Evolutionary conservation across 345 rosid genomes (phyloP), one percentile per base, ranked within the genome.

Genomic region (Boechera stricta): DNA sequence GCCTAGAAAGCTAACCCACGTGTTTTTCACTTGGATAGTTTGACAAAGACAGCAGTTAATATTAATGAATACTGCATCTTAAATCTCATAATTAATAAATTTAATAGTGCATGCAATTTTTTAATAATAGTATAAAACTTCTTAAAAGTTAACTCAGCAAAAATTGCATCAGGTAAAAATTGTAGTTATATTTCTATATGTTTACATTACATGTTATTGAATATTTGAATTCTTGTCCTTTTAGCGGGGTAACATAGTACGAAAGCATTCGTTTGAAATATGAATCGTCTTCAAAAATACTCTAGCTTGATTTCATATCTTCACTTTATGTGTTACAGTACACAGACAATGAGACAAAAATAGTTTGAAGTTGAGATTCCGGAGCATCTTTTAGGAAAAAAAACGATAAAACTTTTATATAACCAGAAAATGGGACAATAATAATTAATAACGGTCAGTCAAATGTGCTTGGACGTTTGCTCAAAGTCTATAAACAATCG

Each of bases 1-100:
- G 75, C n/a, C 41, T 52, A 61, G 49, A 69, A 53, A 62, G 49
- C n/a, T 62, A 21, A 42, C 38, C 15, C 80, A 69, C 64, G 70
- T 62, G 69, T 76, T 21, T 76, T 69, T 49, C 55, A 41, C 10
- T 76, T 24, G 55, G 69, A 31, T 53, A 28, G 10, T 28, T 49
- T 52, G 74, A 69, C 44, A 52, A 31, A 60, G 64, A 68, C 69
- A 61, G 52, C 32, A 8, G 51, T 41, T 29, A n/a, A 10, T 15
- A 42, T 42, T 10, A 28, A 15, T 63, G 53, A 38, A 28, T 53
- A 44, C 29, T 21, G 3, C 55, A 67, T 52, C 48, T 31, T 16
- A 44, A 41, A 44, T 11, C 35, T 29, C 44, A 15, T 16, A 39
- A 8, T 2, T 49, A 28, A 26, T 58, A 45, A 64, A 6, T 26